A percentile compares a stretch with the other conserved stretches of the same genome.
phyloP scores from a whole-genome alignment of 371 early-diverging fungal genomes.

The Capniomyces stellatus region DNA sequence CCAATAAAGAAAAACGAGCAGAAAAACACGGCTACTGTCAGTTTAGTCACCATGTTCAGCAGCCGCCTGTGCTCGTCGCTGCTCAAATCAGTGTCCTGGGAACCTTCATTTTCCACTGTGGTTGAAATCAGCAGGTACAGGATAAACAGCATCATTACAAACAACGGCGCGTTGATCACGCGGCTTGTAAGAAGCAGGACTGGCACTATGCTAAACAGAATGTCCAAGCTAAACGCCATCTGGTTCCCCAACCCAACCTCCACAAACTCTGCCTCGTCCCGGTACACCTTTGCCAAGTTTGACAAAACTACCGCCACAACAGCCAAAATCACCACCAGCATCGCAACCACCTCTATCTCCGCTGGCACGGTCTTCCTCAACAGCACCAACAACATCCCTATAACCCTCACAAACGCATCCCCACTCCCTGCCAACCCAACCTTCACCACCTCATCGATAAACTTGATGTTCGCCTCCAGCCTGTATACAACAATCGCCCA shows the following conservation, averaged over 20 bases:
- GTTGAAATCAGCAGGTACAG: no score
- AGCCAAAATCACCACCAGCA: neutral
- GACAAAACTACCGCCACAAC: neutral
- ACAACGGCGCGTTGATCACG: constrained; percentile 38
- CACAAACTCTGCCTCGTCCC: constrained; percentile 3
- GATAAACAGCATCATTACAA: constrained; percentile 26
- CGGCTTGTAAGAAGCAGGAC: constrained; percentile 37
- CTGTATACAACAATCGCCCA: neutral
- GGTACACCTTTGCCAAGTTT: constrained; percentile 4
- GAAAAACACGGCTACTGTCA: no score
- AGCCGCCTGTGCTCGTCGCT: constrained; percentile 2
- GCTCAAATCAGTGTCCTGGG: neutral
- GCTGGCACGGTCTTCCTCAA: neutral
- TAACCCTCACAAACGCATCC: neutral
- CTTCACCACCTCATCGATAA: neutral
- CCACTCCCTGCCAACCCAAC: neutral
- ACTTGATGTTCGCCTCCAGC: neutral
- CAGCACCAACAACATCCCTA: neutral
- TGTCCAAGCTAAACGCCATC: constrained; percentile 12
- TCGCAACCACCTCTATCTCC: neutral
- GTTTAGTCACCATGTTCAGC: constrained; percentile 14
- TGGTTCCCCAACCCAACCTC: no score
- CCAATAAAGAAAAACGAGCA: constrained; percentile 4
- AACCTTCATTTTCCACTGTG: no score
- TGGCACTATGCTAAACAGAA: constrained; percentile 17